Evolutionary conservation across 1,284 basidiomycete species (phyloP).

Genomic region (Ganoderma lucidum): DNA sequence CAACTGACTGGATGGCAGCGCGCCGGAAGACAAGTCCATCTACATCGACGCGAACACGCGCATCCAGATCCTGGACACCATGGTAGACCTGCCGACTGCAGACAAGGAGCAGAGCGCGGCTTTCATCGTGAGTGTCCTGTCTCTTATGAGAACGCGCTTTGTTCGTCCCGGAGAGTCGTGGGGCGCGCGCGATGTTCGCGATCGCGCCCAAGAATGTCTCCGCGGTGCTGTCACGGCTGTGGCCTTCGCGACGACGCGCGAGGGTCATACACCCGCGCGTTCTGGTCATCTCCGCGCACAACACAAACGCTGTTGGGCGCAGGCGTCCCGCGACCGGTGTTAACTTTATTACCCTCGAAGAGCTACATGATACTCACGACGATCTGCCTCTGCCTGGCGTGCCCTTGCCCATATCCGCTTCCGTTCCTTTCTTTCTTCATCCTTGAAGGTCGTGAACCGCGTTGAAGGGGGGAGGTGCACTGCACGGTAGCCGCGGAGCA

Average conservation of each 20-base stretch:
- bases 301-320: conserved; percentile 7
- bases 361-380: not conserved
- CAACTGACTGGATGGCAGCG: conserved; percentile 41
- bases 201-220: no score
- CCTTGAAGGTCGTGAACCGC: not conserved
- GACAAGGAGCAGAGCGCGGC: conserved; percentile 88
- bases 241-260: not conserved
- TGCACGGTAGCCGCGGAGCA: not conserved
- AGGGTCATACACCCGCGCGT: conserved; percentile 4
- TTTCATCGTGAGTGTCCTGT: conserved; percentile 68
- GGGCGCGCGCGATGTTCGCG: not conserved
- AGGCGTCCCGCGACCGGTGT: not conserved
- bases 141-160: not conserved
- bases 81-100: conserved; percentile 75
- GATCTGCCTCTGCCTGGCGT: conserved; percentile 9
- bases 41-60: conserved; percentile 76
- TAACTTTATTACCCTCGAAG: not conserved
- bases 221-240: not conserved
- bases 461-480: not conserved
- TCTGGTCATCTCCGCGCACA: conserved; percentile 14
- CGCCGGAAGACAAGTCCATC: conserved; percentile 60
- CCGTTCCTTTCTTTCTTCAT: not conserved
- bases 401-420: not conserved
- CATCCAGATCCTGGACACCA: conserved; percentile 74
- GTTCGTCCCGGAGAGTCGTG: conserved; percentile 11